Evolutionary conservation across 129 eudicot species (phyloP).

Genomic region (Pulicaria dysenterica): DNA sequence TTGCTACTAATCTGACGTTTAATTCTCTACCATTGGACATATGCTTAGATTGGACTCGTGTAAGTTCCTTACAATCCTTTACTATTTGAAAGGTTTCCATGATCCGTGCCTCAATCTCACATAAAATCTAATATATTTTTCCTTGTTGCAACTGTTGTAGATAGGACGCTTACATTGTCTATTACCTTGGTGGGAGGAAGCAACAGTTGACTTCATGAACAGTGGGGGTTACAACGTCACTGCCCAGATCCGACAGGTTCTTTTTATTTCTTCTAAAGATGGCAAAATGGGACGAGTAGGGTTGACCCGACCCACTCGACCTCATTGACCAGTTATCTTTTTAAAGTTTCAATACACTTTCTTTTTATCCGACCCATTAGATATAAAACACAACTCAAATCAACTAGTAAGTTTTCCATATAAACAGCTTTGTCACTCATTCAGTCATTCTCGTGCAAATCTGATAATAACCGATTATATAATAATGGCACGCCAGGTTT

Average conservation of each 20-base stretch:
- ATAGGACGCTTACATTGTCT: slow-evolving; percentile 87
- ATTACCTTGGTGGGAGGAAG: slow-evolving; percentile 96
- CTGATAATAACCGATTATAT: background rate
- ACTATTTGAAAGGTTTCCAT: background rate
- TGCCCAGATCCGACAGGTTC: slow-evolving; percentile 61
- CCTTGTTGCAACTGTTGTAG: slow-evolving; percentile 34
- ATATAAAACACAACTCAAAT: background rate
- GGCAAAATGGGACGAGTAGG: background rate
- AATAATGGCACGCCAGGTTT: slow-evolving; percentile 47
- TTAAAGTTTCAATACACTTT: too few relatives aligned
- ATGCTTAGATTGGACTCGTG: slow-evolving; percentile 77
- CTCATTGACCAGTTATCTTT: background rate
- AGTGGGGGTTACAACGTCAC: slow-evolving; percentile 89
- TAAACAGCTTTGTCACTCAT: background rate
- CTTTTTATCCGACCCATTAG: background rate
- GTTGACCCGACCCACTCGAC: background rate
- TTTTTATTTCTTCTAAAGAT: slow-evolving; percentile 9
- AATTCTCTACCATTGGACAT: slow-evolving; percentile 54
- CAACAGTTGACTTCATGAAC: slow-evolving; percentile 84
- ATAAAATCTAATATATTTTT: background rate
- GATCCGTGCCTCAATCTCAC: background rate
- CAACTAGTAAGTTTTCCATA: background rate
- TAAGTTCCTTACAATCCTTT: slow-evolving; percentile 37
- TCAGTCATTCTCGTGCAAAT: background rate
- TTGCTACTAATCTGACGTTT: slow-evolving; percentile 61